Base-by-base conservation (phyloP, 2,329 filamentous ascomycete species). In the Colletotrichum orbiculare region DNA sequence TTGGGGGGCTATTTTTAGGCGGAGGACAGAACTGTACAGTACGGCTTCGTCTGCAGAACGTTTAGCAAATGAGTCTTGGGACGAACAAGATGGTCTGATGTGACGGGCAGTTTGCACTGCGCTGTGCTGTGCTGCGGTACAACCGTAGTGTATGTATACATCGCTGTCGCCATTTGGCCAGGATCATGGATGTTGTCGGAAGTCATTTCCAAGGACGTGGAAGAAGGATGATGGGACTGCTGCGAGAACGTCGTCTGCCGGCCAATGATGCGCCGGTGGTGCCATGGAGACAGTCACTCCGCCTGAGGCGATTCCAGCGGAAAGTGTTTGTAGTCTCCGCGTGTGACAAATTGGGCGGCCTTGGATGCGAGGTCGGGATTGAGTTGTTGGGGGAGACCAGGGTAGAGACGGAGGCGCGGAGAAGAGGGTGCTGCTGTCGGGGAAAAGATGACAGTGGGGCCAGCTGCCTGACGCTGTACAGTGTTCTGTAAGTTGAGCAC, bases 1-100 rank as follows among this genome's bases (percentile, higher is more conserved):
- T 39, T 15, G 56, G 57, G 41, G 62, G 52, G 41, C 62, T 65
- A 65, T 65, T 62, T 65, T 65, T 65, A 49, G 60, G 46, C 39
- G n/a, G n/a, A 37, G 9, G 45, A 12, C 25, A 17, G 45, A 38
- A 9, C 47, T 41, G 47, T 47, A 25, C 13, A 52, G 34, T 39
- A 46, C 13, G 48, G 39, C 35, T 4, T 13, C 13, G 7, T 12
- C 48, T 59, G 25, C 15, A 47, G 5, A 45, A 8, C 25, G 35
- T 50, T 55, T 39, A 17, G 39, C 37, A 37, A 46, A 33, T 25
- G 25, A 5, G n/a, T 50, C 46, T 58, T 48, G 38, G 4, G 61
- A 65, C 57, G 57, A 65, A 65, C 46, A 9, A 50, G 58, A 65
- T 62, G 62, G 52, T 65, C 62, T 65, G 58, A 65, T 62, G 57